Percentiles rank a stretch among this genome's conserved stretches.
phyloP scores from a whole-genome alignment of 108 stramenopile genomes.

The Discostella pseudostelligera region DNA sequence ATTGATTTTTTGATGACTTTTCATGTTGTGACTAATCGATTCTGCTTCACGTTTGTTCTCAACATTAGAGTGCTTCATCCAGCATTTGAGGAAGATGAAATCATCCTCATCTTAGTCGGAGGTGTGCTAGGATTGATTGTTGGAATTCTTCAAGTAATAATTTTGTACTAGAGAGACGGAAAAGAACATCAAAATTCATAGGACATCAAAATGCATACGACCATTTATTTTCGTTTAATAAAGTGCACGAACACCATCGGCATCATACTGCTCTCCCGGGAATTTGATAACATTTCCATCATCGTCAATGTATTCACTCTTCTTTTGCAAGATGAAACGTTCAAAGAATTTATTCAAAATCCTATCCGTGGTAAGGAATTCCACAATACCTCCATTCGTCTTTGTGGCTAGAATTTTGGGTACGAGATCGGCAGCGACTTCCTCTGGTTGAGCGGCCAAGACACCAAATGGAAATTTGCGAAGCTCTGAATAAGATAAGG shows the following conservation, averaged over 20 bases:
- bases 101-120: slow-evolving; percentile 87
- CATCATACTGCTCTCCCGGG: slow-evolving; percentile 87
- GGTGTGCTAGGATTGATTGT: slow-evolving; percentile 81
- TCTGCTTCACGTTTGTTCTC: slow-evolving; percentile 12
- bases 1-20: too few relatives aligned
- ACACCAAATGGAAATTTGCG: slow-evolving; percentile 93
- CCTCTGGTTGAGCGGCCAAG: slow-evolving; percentile 88
- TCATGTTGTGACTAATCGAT: neutral
- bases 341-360: slow-evolving; percentile 90
- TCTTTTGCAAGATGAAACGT: slow-evolving; percentile 84
- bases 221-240: slow-evolving; percentile 51
- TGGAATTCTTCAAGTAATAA: slow-evolving; percentile 67
- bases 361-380: slow-evolving; percentile 86
- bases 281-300: slow-evolving; percentile 89
- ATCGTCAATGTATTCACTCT: slow-evolving; percentile 91
- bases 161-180: slow-evolving; percentile 12
- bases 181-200: neutral
- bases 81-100: slow-evolving; percentile 94
- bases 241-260: slow-evolving; percentile 74
- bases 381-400: slow-evolving; percentile 75
- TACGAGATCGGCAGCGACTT: slow-evolving; percentile 88
- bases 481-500: too few relatives aligned
- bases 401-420: slow-evolving; percentile 81
- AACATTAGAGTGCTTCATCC: slow-evolving; percentile 72
- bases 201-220: neutral